Evolutionary conservation across 2,329 filamentous ascomycete species (phyloP).

Genomic region (Pestalotiopsis fici): DNA sequence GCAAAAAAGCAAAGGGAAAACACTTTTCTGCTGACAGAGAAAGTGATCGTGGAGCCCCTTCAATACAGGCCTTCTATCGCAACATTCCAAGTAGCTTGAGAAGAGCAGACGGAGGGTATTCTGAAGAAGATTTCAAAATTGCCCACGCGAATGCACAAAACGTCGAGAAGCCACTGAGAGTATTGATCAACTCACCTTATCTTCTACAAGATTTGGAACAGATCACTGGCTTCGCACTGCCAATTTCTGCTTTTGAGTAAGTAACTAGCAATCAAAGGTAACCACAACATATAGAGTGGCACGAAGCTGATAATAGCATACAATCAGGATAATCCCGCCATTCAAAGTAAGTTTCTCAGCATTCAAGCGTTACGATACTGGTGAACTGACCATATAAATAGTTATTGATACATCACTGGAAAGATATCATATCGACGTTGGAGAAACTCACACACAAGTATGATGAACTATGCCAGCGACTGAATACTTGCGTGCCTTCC

Average conservation of each 20-base stretch:
- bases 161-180: conserved; percentile 4
- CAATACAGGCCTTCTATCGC: background rate
- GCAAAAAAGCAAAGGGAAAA: background rate
- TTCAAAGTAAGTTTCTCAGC: conserved; percentile 4
- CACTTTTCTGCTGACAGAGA: background rate
- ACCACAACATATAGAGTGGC: background rate
- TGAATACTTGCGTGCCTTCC: background rate
- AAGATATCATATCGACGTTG: background rate
- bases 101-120: background rate
- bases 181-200: conserved; percentile 1
- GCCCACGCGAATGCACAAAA: conserved; percentile 4
- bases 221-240: background rate
- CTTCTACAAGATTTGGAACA: conserved; percentile 5
- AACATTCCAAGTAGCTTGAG: background rate
- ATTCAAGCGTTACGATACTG: background rate
- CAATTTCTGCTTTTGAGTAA: background rate
- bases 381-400: background rate
- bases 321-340: conserved; percentile 2
- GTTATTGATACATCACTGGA: conserved; percentile 7
- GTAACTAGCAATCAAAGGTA: background rate
- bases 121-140: conserved; percentile 4
- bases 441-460: background rate
- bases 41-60: background rate
- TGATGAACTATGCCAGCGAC: background rate
- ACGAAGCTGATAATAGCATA: background rate